These are phyloP conservation scores for Hypericum perforatum DNA, from an alignment of 345 rosid species.

Conservation along the genomic window DNA sequence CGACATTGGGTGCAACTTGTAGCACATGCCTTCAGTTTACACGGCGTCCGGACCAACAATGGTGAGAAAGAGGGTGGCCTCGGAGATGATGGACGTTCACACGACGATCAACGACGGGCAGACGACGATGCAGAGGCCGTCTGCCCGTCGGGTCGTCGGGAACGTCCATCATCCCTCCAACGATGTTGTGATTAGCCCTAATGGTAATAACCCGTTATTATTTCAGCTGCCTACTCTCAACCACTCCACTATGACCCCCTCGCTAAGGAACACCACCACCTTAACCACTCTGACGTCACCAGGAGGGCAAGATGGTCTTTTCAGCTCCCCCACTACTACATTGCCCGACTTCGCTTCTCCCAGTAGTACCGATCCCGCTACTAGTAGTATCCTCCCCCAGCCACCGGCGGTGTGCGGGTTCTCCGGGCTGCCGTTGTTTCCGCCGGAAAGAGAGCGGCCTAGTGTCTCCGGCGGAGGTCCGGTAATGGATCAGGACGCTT, in stretches of 20 bases:
- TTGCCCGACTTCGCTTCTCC: conserved; percentile 16
- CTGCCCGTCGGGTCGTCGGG: no score
- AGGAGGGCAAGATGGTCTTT: conserved; percentile 28
- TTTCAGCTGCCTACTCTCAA: conserved; percentile 25
- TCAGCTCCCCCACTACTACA: conserved; percentile 25
- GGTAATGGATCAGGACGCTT: conserved; percentile 24
- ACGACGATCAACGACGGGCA: background rate
- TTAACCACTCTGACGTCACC: conserved; percentile 38
- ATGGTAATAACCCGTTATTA: conserved; percentile 15
- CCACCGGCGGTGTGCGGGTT: conserved; percentile 70
- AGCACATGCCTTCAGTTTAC: conserved; percentile 1
- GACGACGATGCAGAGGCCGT: no score
- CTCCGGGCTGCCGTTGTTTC: conserved; percentile 86
- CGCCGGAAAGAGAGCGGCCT: conserved; percentile 34
- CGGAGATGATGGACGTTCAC: conserved; percentile 49
- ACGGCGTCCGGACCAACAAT: conserved; percentile 14
- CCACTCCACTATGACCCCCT: conserved; percentile 45
- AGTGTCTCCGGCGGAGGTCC: conserved; percentile 8
- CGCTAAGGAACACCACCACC: conserved; percentile 26
- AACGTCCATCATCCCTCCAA: no score
- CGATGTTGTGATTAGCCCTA: no score
- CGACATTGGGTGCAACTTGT: no score
- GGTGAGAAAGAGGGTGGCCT: conserved; percentile 79
- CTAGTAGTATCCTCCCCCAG: conserved; percentile 15
- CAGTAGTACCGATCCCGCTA: no score